Base-by-base conservation (phyloP, 2,329 filamentous ascomycete genomes). In the Cladophialophora chaetospira region DNA sequence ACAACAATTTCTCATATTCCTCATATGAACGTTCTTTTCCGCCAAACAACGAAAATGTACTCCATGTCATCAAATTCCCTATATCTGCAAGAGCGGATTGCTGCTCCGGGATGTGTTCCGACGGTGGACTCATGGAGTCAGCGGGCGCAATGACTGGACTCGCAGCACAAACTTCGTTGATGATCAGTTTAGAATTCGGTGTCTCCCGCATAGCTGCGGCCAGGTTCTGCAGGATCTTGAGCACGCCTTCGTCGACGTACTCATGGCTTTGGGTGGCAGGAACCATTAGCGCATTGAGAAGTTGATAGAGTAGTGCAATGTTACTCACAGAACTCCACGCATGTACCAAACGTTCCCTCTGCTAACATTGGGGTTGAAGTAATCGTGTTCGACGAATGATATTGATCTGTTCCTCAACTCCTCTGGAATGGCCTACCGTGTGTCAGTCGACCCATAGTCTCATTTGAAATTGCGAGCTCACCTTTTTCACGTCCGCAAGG, bases 21-120 rank as follows among this genome's bases (percentile, higher is more conserved):
- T 43, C 15, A 23, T 57, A 57, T 21, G 54, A 57, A n/a, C 54
- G 35, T 26, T 57, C 54, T 15, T 57, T 57, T 3, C 47, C 54
- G 2, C 54, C 54, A 47, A 57, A 57, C 6, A 57, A 26, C 6
- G 42, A 26, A 38, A 53, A 52, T 8, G 54, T 53, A 25, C 54
- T 53, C 47, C 47, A 52, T 8, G 54, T 53, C 54, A 57, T 57
- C 23, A 28, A 9, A 28, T 57, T 57, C 5, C 38, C 54, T 6
- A 46, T 36, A 19, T 53, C 48, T 28, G 47, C 28, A 4, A 57
- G 48, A 13, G 48, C 40, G 3, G 54, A 47, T 29, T 57, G 54
- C 13, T 21, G 5, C 19, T 26, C 26, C 15, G 54, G 54, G 23
- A 53, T 53, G 5, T 46, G 26, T 5, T 52, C 38, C 9, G 54